A percentile compares a stretch with the other conserved stretches of the same genome.
Conservation (phyloP, 306 rosid genomes). For the Citrullus amarus region DNA sequence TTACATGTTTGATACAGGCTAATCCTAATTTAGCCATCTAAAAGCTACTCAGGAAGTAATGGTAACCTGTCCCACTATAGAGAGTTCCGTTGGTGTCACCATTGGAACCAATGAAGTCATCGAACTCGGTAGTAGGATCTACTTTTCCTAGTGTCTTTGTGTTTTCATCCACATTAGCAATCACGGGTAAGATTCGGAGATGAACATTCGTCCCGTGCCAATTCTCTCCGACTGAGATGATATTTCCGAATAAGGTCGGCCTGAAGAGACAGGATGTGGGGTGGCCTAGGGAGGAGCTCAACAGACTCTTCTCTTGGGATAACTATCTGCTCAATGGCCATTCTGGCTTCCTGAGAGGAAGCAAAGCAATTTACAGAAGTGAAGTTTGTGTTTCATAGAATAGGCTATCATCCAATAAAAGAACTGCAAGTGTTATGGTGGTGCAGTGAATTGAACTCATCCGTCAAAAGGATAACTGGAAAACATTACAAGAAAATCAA, state of each 20-base stretch:
- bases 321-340: conserved; percentile 71
- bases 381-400: background rate
- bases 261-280: conserved; percentile 49
- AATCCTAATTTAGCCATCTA: background rate
- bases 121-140: conserved; percentile 22
- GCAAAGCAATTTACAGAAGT: background rate
- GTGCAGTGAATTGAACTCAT: background rate
- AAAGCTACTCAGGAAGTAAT: conserved; percentile 49
- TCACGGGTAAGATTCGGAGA: conserved; percentile 59
- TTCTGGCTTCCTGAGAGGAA: conserved; percentile 69
- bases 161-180: conserved; percentile 16
- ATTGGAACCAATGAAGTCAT: conserved; percentile 30
- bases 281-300: conserved; percentile 70
- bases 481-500: background rate
- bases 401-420: background rate
- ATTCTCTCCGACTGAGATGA: conserved; percentile 50
- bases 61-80: conserved; percentile 42
- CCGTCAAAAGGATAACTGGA: background rate
- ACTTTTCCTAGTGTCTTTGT: conserved; percentile 9
- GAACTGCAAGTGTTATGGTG: background rate
- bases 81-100: conserved; percentile 40
- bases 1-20: background rate
- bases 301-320: conserved; percentile 67
- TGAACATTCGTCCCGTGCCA: conserved; percentile 22
- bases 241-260: conserved; percentile 53